Evolutionary conservation across 2,329 filamentous ascomycete genomes (phyloP).

Genomic region (Aspergillus thermomutatus): DNA sequence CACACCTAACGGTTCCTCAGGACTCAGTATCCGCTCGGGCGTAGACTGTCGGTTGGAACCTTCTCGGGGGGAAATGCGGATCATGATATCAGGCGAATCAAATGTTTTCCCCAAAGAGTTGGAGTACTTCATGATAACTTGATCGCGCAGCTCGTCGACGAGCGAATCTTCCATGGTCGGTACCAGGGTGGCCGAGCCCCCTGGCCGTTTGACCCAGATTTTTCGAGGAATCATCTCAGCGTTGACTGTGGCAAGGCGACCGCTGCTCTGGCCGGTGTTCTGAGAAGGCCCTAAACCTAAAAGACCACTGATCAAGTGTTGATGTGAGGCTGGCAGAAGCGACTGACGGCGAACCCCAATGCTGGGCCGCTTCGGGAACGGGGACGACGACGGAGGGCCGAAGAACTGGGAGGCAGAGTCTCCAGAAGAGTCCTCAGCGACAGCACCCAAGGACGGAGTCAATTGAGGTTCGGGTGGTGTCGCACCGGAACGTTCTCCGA

Average conservation of each 20-base stretch:
- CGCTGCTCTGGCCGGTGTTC: constrained; percentile 19
- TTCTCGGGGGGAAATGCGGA: constrained; percentile 74
- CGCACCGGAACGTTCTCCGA: constrained; percentile 10
- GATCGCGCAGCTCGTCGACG: constrained; percentile 90
- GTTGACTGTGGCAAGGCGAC: constrained; percentile 16
- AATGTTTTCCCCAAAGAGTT: constrained; percentile 87
- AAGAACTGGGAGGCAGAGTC: constrained; percentile 10
- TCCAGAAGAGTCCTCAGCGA: constrained; percentile 22
- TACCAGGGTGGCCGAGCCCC: constrained; percentile 82
- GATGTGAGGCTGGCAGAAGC: constrained; percentile 37
- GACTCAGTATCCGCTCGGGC: constrained; percentile 68
- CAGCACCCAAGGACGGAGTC: constrained; percentile 25
- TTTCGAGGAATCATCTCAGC: constrained; percentile 56
- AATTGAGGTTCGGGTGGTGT: constrained; percentile 19
- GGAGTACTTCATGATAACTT: constrained; percentile 87
- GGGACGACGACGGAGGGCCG: constrained; percentile 9
- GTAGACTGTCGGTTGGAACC: constrained; percentile 41
- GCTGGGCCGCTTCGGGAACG: constrained; percentile 30
- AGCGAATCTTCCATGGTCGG: constrained; percentile 82
- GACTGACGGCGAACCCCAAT: constrained; percentile 38
- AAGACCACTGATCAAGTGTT: constrained; percentile 35
- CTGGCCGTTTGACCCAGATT: constrained; percentile 89
- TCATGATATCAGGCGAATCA: constrained; percentile 82
- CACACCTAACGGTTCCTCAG: constrained; percentile 77
- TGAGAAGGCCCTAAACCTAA: constrained; percentile 25